Conservation (phyloP, 2,329 filamentous ascomycete genomes). For the Fusarium hostae region DNA sequence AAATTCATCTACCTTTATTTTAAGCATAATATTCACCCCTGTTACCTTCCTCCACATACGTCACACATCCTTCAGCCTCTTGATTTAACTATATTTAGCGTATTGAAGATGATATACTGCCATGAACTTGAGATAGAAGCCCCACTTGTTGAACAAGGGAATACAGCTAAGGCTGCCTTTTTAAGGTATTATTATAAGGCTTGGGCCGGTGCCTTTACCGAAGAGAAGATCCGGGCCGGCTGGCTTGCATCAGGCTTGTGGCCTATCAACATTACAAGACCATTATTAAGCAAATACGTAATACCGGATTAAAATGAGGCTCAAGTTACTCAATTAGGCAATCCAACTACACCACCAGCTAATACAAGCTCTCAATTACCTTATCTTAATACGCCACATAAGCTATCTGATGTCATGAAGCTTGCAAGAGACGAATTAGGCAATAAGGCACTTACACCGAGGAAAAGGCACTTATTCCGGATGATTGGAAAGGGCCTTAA, state of each 20-base stretch:
- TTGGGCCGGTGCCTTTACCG: neutral
- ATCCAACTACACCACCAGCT: no score
- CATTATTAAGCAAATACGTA: neutral
- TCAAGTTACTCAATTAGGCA: neutral
- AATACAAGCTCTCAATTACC: no score
- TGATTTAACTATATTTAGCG: no score
- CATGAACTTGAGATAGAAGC: no score
- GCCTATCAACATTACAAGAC: neutral
- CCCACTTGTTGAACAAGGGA: neutral
- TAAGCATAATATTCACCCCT: neutral
- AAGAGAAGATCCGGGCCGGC: conserved; percentile 1
- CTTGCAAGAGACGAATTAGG: no score
- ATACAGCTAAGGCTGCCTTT: neutral
- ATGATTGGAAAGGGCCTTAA: no score
- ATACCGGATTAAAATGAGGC: neutral
- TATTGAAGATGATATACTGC: no score
- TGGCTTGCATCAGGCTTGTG: neutral
- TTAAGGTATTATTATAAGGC: neutral
- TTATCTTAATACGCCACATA: no score
- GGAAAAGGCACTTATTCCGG: no score
- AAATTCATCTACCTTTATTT: neutral
- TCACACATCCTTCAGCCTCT: neutral
- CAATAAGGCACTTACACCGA: no score
- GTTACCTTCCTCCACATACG: neutral
- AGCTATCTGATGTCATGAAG: no score